Percentiles rank a stretch among this genome's conserved stretches.
These are phyloP conservation scores for Diaporthe citriasiana DNA, from an alignment of 2,329 filamentous ascomycete genomes.

Conservation along the genomic window DNA sequence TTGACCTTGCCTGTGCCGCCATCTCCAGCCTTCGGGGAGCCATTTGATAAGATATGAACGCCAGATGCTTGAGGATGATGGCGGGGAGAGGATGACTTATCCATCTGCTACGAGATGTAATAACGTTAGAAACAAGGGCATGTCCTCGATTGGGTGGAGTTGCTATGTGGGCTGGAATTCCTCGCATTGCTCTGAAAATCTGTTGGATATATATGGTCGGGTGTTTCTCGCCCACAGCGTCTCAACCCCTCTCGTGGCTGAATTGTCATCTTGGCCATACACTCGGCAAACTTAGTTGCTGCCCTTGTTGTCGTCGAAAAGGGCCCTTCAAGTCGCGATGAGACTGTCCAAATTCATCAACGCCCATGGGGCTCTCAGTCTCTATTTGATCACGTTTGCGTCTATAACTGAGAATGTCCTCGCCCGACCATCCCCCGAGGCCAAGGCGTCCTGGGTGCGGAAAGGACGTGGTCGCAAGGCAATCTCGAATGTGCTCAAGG, in stretches of 20 bases:
- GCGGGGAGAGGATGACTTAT: background rate
- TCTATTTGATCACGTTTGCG: slow-evolving; percentile 40
- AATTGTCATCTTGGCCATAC: background rate
- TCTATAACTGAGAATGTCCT: slow-evolving; percentile 45
- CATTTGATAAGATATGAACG: slow-evolving; percentile 11
- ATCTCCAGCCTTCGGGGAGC: background rate
- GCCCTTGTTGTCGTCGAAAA: background rate
- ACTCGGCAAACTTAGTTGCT: background rate
- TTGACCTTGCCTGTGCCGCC: background rate
- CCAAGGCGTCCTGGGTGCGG: slow-evolving; percentile 47
- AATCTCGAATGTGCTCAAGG: slow-evolving; percentile 46
- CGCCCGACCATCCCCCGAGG: slow-evolving; percentile 46
- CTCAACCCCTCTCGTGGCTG: background rate
- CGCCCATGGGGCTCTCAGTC: slow-evolving; percentile 24
- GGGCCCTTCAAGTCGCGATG: slow-evolving; percentile 5
- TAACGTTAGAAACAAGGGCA: slow-evolving; percentile 9
- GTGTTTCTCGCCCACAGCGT: background rate
- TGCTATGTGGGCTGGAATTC: background rate
- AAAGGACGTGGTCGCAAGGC: slow-evolving; percentile 47
- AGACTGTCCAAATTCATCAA: background rate
- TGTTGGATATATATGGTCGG: slow-evolving; percentile 9
- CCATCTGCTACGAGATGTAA: slow-evolving; percentile 20
- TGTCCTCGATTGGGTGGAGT: background rate
- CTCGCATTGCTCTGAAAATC: too few species aligned
- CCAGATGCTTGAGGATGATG: background rate